A percentile compares a stretch with the other conserved stretches of the same genome.
Evolutionary conservation across 495 filamentous ascomycete species (phyloP).

Genomic region (Neurospora discreta): DNA sequence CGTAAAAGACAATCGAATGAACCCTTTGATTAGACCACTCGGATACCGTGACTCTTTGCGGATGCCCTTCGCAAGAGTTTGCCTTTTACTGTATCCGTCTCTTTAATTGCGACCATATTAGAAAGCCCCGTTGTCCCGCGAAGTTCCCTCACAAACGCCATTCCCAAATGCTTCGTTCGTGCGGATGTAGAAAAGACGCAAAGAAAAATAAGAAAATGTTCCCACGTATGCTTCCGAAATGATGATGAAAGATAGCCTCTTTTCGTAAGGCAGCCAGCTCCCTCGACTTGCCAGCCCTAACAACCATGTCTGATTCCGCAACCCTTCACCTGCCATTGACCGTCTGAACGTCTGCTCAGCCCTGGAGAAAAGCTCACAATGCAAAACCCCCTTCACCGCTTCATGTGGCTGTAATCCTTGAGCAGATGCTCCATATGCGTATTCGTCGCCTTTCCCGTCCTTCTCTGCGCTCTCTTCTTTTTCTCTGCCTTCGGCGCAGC

Average conservation of each 20-base stretch:
- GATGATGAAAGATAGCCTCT: neutral
- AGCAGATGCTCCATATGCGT: constrained; percentile 83
- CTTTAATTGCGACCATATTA: neutral
- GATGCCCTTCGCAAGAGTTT: neutral
- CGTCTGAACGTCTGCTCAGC: neutral
- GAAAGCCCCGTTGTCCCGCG: neutral
- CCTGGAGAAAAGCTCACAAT: neutral
- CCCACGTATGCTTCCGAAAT: neutral
- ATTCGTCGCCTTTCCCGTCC: constrained; percentile 79
- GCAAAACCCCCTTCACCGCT: constrained; percentile 15
- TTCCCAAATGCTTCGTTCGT: neutral
- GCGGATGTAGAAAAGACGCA: neutral
- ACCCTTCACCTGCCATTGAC: neutral
- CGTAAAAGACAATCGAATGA: neutral
- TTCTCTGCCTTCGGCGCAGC: constrained; percentile 52
- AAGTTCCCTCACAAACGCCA: neutral
- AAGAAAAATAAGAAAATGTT: neutral
- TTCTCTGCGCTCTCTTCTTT: constrained; percentile 54
- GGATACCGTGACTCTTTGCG: neutral
- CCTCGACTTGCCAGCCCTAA: neutral
- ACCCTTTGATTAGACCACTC: neutral
- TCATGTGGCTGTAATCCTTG: constrained; percentile 64
- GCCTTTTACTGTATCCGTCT: neutral
- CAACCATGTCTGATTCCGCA: neutral
- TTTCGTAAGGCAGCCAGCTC: neutral